phyloP scores from a whole-genome alignment of 805 yeast genomes.

The Candida endomychidarum region DNA sequence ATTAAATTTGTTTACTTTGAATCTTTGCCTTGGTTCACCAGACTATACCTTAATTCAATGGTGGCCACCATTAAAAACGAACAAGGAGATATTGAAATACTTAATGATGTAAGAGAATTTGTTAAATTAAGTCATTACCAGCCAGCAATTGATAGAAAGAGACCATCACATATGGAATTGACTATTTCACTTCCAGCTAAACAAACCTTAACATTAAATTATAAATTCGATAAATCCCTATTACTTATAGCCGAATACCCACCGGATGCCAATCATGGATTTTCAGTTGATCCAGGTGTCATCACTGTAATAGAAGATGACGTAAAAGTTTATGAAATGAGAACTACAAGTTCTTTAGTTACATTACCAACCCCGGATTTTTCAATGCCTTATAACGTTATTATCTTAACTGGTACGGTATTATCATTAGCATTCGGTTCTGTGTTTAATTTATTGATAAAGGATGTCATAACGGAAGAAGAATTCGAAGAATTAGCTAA shows the following conservation, averaged over 20 bases:
- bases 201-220: slow-evolving; percentile 59
- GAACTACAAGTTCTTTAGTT: slow-evolving; percentile 85
- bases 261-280: slow-evolving; percentile 99
- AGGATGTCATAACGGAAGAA: slow-evolving; percentile 72
- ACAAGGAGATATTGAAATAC: slow-evolving; percentile 17
- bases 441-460: slow-evolving; percentile 72
- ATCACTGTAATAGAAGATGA: slow-evolving; percentile 48
- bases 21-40: slow-evolving; percentile 90
- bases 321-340: slow-evolving; percentile 43
- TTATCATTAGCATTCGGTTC: slow-evolving; percentile 92
- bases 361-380: slow-evolving; percentile 96
- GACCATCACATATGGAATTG: slow-evolving; percentile 84
- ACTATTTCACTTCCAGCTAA: slow-evolving; percentile 62
- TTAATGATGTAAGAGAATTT: slow-evolving; percentile 20
- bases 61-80: slow-evolving; percentile 31
- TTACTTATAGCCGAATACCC: slow-evolving; percentile 89
- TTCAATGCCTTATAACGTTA: slow-evolving; percentile 98
- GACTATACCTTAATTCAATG: slow-evolving; percentile 75
- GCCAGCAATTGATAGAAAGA: slow-evolving; percentile 76
- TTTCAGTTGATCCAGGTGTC: slow-evolving; percentile 89
- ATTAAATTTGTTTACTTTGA: slow-evolving; percentile 68
- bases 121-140: slow-evolving; percentile 58
- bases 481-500: slow-evolving; percentile 38
- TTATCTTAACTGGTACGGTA: slow-evolving; percentile 87
- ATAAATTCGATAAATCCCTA: slow-evolving; percentile 84